Evolutionary conservation across 768 basidiomycete species (phyloP).

Genomic region (Lentinula detonsa): DNA sequence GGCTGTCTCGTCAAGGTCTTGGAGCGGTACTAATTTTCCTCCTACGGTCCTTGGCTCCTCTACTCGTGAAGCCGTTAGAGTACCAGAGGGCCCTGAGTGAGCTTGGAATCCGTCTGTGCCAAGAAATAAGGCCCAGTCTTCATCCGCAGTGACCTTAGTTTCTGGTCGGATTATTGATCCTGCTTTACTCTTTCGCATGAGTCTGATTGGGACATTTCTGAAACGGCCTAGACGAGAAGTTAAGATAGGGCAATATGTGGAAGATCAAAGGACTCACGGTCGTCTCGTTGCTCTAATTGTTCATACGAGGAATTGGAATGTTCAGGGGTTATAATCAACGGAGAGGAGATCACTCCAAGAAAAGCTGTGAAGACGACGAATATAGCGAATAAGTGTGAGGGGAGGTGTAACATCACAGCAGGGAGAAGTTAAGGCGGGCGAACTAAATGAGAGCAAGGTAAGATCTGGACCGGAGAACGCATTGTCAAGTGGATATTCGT

Average conservation of each 20-base stretch:
- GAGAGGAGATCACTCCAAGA: not conserved
- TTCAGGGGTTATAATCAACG: not conserved
- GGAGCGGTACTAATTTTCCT: not conserved
- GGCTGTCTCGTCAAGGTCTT: not conserved
- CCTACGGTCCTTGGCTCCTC: not conserved
- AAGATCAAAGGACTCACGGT: not conserved
- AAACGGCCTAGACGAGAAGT: not conserved
- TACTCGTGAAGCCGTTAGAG: not conserved
- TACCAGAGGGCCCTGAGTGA: not conserved
- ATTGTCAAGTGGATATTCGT: not conserved
- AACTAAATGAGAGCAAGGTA: too few relatives aligned
- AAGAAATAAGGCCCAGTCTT: not conserved
- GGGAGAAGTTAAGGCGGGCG: too few relatives aligned
- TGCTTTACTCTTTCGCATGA: not conserved
- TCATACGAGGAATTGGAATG: not conserved
- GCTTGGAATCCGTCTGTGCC: not conserved
- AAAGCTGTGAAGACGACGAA: not conserved
- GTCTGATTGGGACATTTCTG: not conserved
- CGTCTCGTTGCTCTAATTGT: not conserved
- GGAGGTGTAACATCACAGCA: too few relatives aligned
- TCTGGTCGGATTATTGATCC: not conserved
- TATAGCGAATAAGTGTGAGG: not conserved
- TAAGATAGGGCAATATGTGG: not conserved
- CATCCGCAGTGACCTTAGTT: not conserved
- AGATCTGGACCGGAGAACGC: not conserved